phyloP scores from a whole-genome alignment of 2,329 filamentous ascomycete species.

The Neodidymelliopsis sp. region DNA sequence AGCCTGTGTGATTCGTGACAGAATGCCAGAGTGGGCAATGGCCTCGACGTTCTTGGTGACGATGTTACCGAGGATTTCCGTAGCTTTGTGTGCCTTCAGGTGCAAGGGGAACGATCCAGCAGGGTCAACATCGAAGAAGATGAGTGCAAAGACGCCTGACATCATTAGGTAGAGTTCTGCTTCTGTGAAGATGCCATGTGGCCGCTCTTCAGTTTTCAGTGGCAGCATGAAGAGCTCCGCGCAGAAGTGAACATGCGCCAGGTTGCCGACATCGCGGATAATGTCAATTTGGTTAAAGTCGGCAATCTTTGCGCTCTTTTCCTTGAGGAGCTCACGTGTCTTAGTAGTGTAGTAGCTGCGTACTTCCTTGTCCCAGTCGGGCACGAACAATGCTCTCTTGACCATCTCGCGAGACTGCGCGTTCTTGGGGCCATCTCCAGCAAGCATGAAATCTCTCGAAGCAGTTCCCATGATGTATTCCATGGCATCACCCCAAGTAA shows the following conservation, averaged over 20 bases:
- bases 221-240: constrained; percentile 63
- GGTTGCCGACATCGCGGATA: constrained; percentile 65
- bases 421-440: constrained; percentile 46
- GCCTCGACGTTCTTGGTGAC: constrained; percentile 58
- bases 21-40: constrained; percentile 52
- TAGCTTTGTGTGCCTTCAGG: constrained; percentile 56
- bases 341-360: constrained; percentile 72
- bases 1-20: constrained; percentile 51
- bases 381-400: constrained; percentile 65
- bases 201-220: constrained; percentile 61
- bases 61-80: constrained; percentile 59
- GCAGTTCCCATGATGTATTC: constrained; percentile 68
- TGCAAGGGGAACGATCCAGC: constrained; percentile 61
- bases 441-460: constrained; percentile 64
- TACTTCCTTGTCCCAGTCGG: constrained; percentile 69
- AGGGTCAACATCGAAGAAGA: constrained; percentile 64
- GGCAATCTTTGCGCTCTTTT: constrained; percentile 71
- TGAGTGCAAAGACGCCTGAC: constrained; percentile 60
- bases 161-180: constrained; percentile 62
- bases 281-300: constrained; percentile 74
- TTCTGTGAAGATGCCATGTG: constrained; percentile 61
- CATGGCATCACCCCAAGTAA: constrained; percentile 70
- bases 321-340: constrained; percentile 66
- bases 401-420: constrained; percentile 42
- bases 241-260: constrained; percentile 63